These are phyloP conservation scores for Chaetomidium leptoderma DNA, from an alignment of 495 filamentous ascomycete species.

Conservation along the genomic window DNA sequence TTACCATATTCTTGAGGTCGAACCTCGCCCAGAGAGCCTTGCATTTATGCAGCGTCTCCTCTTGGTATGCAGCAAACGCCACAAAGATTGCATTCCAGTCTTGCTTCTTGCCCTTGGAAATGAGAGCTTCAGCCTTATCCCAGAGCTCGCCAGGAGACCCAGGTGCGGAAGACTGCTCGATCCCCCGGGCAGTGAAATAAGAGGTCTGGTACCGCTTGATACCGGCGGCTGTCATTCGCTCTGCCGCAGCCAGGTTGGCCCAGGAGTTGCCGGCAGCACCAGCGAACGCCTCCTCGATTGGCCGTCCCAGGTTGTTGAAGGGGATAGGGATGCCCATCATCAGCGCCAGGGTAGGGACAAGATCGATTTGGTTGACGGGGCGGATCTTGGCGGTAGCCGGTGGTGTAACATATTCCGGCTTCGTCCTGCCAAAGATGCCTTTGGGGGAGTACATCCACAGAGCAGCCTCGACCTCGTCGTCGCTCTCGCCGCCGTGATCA, in stretches of 20 bases:
- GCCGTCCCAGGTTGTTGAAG: slow-evolving; percentile 93
- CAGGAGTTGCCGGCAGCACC: slow-evolving; percentile 63
- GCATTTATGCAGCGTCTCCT: slow-evolving; percentile 73
- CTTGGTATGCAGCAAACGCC: slow-evolving; percentile 68
- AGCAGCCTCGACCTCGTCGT: slow-evolving; percentile 90
- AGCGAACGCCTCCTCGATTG: slow-evolving; percentile 90
- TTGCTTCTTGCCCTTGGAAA: slow-evolving; percentile 22
- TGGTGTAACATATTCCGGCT: slow-evolving; percentile 55
- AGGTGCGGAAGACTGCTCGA: slow-evolving; percentile 54
- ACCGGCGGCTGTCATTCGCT: slow-evolving; percentile 73
- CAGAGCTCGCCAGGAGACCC: slow-evolving; percentile 58
- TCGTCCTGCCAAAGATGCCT: slow-evolving; percentile 72
- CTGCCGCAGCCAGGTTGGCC: slow-evolving; percentile 69
- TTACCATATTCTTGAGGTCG: slow-evolving; percentile 75
- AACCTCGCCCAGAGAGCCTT: slow-evolving; percentile 87
- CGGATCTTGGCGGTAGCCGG: slow-evolving; percentile 72
- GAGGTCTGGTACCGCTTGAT: slow-evolving; percentile 79
- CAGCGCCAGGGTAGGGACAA: slow-evolving; percentile 85
- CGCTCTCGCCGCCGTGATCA: slow-evolving; percentile 93
- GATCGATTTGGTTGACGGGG: slow-evolving; percentile 88
- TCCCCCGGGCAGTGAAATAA: slow-evolving; percentile 54
- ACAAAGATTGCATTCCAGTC: slow-evolving; percentile 46
- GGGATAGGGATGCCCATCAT: slow-evolving; percentile 89
- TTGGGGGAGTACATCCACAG: slow-evolving; percentile 97
- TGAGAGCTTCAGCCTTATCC: slow-evolving; percentile 41